Evolutionary conservation across 345 rosid species (phyloP).

Genomic region (Gossypium arboreum): DNA sequence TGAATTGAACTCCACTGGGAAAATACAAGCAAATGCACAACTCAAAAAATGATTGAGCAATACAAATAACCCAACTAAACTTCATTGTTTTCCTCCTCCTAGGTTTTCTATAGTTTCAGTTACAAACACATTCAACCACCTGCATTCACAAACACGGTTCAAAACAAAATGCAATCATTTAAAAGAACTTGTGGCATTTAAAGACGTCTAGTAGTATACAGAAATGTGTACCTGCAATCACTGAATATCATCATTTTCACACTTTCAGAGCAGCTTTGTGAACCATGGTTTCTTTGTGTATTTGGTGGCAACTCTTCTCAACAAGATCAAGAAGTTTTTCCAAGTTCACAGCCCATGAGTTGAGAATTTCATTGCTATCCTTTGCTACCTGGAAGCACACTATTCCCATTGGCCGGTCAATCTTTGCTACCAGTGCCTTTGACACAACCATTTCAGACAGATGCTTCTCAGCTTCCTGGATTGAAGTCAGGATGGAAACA

Average conservation of each 20-base stretch:
- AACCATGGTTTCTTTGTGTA: slow-evolving; percentile 95
- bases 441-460: slow-evolving; percentile 99
- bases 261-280: slow-evolving; percentile 72
- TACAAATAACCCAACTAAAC: background rate
- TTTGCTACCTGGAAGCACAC: slow-evolving; percentile 69
- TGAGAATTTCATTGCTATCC: slow-evolving; percentile 91
- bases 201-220: background rate
- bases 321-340: slow-evolving; percentile 97
- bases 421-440: slow-evolving; percentile 84
- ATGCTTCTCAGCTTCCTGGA: slow-evolving; percentile 92
- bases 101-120: background rate
- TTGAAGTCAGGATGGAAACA: slow-evolving; percentile 4
- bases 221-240: slow-evolving; percentile 21
- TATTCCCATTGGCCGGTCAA: slow-evolving; percentile 79
- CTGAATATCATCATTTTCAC: slow-evolving; percentile 29
- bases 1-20: no score
- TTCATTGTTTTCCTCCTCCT: background rate
- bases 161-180: background rate
- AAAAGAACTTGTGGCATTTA: background rate
- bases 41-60: background rate
- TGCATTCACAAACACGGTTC: background rate
- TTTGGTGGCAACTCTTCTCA: slow-evolving; percentile 92
- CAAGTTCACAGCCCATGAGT: slow-evolving; percentile 85
- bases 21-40: no score
- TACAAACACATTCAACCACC: background rate